These are phyloP conservation scores for Cladosporium sp. DNA, from an alignment of 2,329 filamentous ascomycete genomes.

Conservation along the genomic window DNA sequence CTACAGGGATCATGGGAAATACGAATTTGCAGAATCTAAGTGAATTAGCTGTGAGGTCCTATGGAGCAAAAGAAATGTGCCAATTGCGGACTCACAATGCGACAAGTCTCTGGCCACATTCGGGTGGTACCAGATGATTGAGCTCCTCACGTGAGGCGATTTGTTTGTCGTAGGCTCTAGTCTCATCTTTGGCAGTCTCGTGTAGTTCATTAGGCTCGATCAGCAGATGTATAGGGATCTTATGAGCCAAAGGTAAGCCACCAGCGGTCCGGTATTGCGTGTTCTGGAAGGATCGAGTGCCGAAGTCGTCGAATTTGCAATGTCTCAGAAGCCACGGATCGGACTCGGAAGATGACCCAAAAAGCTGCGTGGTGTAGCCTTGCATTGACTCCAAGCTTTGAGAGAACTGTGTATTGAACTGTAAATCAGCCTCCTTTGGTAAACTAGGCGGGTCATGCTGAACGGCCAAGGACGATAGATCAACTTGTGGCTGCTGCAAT, in stretches of 20 bases:
- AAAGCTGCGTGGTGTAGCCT: background rate
- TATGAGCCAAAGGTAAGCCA: conserved; percentile 1
- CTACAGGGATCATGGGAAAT: background rate
- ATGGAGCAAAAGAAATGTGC: no score
- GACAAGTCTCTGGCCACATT: conserved; percentile 1
- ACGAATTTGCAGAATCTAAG: background rate
- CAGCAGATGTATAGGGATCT: conserved; percentile 6
- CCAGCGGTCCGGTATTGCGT: conserved; percentile 8
- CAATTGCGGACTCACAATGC: background rate
- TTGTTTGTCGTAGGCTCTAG: background rate
- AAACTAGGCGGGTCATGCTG: background rate
- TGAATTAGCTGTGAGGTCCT: background rate
- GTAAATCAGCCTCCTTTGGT: background rate
- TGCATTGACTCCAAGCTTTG: conserved; percentile 5
- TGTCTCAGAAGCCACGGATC: conserved; percentile 6
- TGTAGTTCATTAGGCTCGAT: background rate
- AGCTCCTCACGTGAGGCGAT: conserved; percentile 5
- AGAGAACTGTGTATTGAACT: conserved; percentile 6
- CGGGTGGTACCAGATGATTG: background rate
- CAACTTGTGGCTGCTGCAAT: background rate
- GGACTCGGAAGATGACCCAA: conserved; percentile 2
- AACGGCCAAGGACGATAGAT: background rate
- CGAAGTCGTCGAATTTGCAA: conserved; percentile 8
- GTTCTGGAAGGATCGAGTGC: background rate
- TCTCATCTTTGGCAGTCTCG: conserved; percentile 1